Evolutionary conservation across 805 yeast genomes (phyloP).

Genomic region (Scheffersomyces spartinae): DNA sequence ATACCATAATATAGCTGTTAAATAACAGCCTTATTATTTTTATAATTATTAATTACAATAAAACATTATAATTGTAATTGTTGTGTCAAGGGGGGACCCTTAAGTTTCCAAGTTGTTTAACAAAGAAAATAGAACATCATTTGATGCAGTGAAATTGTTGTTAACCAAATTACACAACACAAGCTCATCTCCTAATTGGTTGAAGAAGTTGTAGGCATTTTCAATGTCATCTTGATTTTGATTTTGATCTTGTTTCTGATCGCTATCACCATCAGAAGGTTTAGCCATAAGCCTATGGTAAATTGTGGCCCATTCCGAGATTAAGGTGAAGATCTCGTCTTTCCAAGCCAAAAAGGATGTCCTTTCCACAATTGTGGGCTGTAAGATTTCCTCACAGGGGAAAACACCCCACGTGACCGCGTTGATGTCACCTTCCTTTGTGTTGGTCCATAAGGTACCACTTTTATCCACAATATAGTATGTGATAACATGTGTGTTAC

Average conservation of each 20-base stretch:
- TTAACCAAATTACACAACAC: slow-evolving; percentile 82
- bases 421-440: slow-evolving; percentile 66
- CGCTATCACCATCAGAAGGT: slow-evolving; percentile 12
- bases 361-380: slow-evolving; percentile 92
- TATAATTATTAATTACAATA: no score
- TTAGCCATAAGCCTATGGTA: slow-evolving; percentile 28
- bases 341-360: slow-evolving; percentile 94
- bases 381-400: slow-evolving; percentile 90
- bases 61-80: no score
- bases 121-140: no score
- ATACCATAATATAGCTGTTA: no score
- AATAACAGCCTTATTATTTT: no score
- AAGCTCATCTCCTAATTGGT: slow-evolving; percentile 42
- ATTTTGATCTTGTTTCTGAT: slow-evolving; percentile 7
- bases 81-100: no score
- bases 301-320: slow-evolving; percentile 66
- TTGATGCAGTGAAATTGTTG: slow-evolving; percentile 63
- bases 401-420: slow-evolving; percentile 99
- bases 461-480: slow-evolving; percentile 63
- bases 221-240: slow-evolving; percentile 15
- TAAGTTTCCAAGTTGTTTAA: no score
- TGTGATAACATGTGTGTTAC: slow-evolving; percentile 41
- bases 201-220: slow-evolving; percentile 30
- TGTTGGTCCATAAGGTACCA: slow-evolving; percentile 54
- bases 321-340: slow-evolving; percentile 81